Evolutionary conservation across 148 eudicot genomes (phyloP).

Genomic region (Simmondsia chinensis): DNA sequence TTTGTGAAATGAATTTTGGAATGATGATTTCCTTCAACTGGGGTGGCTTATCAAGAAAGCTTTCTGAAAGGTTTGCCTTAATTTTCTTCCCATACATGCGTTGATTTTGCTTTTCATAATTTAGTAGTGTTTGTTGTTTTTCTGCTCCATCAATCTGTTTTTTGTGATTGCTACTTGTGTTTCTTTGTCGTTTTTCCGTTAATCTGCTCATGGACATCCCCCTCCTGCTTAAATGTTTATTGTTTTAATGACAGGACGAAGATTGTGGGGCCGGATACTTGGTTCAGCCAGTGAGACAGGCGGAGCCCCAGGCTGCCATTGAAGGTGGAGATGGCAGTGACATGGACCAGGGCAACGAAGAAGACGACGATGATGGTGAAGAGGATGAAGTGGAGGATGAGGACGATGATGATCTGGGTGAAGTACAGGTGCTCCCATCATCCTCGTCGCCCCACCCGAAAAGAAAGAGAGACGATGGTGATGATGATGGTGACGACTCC

Average conservation of each 20-base stretch:
- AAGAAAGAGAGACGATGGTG: conserved; percentile 37
- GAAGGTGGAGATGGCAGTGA: conserved; percentile 42
- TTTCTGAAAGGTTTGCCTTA: too few relatives aligned
- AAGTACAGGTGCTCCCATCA: conserved; percentile 37
- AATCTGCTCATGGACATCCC: too few relatives aligned
- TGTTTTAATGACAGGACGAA: conserved; percentile 53
- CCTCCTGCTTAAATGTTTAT: neutral
- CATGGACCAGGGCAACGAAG: conserved; percentile 36
- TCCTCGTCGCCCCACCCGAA: conserved; percentile 28
- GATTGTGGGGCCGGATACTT: conserved; percentile 64
- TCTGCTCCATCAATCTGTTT: too few relatives aligned
- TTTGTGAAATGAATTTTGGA: too few relatives aligned
- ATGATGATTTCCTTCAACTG: too few relatives aligned
- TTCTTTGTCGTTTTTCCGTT: too few relatives aligned
- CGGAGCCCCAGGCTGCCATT: too few relatives aligned
- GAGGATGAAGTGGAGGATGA: conserved; percentile 53
- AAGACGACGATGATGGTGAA: conserved; percentile 30
- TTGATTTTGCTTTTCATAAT: too few relatives aligned
- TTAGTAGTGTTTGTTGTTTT: too few relatives aligned
- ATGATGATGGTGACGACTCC: conserved; percentile 13
- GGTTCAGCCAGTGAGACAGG: conserved; percentile 59
- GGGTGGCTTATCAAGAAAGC: too few relatives aligned
- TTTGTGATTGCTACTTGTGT: too few relatives aligned
- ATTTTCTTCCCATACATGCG: too few relatives aligned
- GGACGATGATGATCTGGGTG: conserved; percentile 38